Percentiles rank a stretch among this genome's conserved stretches.
Conservation (phyloP, 2,329 filamentous ascomycete species). For the Dryadomyces quercus-mongolicae region DNA sequence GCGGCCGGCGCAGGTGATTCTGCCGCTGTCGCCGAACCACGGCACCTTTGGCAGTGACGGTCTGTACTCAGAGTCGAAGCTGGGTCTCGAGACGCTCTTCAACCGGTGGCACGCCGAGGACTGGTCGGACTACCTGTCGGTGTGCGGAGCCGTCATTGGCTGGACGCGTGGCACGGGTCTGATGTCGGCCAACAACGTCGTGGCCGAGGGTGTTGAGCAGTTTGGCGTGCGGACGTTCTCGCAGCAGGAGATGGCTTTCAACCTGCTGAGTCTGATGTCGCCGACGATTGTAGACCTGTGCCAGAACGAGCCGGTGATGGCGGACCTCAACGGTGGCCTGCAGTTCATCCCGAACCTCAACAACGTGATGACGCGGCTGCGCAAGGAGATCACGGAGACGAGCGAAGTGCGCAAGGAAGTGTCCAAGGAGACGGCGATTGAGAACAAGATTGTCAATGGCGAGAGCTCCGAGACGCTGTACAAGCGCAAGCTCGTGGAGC, state of each 20-base stretch:
- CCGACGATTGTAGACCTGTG: slow-evolving; percentile 89
- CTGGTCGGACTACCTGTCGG: slow-evolving; percentile 95
- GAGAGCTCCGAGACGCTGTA: slow-evolving; percentile 85
- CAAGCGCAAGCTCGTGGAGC: slow-evolving; percentile 87
- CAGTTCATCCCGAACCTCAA: slow-evolving; percentile 97
- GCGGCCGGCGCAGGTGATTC: slow-evolving; percentile 87
- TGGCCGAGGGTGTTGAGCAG: slow-evolving; percentile 91
- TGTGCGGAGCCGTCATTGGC: slow-evolving; percentile 95
- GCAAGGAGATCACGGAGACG: slow-evolving; percentile 89
- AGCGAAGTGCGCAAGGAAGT: slow-evolving; percentile 89
- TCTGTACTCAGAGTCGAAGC: slow-evolving; percentile 91
- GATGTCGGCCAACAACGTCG: slow-evolving; percentile 51
- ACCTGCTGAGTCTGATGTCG: slow-evolving; percentile 90
- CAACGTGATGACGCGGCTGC: slow-evolving; percentile 81
- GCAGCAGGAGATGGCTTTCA: slow-evolving; percentile 99
- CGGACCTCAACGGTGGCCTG: slow-evolving; percentile 91
- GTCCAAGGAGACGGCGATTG: slow-evolving; percentile 87
- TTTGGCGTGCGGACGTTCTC: slow-evolving; percentile 97
- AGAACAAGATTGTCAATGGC: slow-evolving; percentile 95
- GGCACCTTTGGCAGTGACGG: slow-evolving; percentile 97
- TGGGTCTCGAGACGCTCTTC: slow-evolving; percentile 93
- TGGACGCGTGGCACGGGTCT: slow-evolving; percentile 98
- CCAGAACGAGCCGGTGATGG: slow-evolving; percentile 90
- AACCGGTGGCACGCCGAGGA: slow-evolving; percentile 97
- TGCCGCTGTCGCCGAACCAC: slow-evolving; percentile 94